These are phyloP conservation scores for Rhododendron vialii DNA, from an alignment of 148 eudicot genomes.

Conservation along the genomic window DNA sequence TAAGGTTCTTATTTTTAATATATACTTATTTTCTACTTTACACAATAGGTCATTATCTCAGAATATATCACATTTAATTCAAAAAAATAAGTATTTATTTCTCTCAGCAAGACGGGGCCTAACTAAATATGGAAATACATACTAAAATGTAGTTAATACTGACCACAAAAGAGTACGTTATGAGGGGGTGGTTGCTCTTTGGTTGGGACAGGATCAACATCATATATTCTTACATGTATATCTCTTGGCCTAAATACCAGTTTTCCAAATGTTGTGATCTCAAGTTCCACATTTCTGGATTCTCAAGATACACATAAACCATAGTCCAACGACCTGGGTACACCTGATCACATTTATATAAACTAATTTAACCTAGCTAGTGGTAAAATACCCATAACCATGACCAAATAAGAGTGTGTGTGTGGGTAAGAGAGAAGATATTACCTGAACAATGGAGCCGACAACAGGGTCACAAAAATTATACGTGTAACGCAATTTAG, in stretches of 20 bases:
- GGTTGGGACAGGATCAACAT: constrained; percentile 33
- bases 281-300: constrained; percentile 45
- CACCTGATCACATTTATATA: not conserved
- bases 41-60: too few species aligned
- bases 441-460: constrained; percentile 38
- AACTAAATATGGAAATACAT: not conserved
- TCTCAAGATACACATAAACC: constrained; percentile 34
- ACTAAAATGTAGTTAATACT: constrained; percentile 1
- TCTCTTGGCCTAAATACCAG: constrained; percentile 39
- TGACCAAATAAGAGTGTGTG: not conserved
- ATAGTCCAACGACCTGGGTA: constrained; percentile 40
- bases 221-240: constrained; percentile 29
- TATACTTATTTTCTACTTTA: too few species aligned
- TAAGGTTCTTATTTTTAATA: too few species aligned
- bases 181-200: constrained; percentile 33
- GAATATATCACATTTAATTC: too few species aligned
- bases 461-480: constrained; percentile 36
- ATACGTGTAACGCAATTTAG: constrained; percentile 26
- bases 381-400: not conserved
- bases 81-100: too few species aligned
- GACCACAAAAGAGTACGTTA: constrained; percentile 36
- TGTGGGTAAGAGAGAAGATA: not conserved
- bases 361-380: not conserved
- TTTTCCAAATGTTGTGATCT: constrained; percentile 35
- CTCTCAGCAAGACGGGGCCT: too few species aligned